Conservation (phyloP, 805 yeast species). For the Candida lessepsii region DNA sequence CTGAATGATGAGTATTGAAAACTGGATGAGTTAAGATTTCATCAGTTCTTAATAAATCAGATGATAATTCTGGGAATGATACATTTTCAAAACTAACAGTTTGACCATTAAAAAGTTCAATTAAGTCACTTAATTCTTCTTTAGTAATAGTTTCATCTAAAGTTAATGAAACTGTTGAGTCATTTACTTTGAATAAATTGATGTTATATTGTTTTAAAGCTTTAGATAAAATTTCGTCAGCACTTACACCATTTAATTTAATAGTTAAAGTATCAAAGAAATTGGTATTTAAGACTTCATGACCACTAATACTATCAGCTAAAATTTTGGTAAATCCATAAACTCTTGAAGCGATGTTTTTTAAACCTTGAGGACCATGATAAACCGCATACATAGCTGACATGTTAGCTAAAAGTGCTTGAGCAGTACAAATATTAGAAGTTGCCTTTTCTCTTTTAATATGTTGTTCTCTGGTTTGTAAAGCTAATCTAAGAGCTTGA, state of each 20-base stretch:
- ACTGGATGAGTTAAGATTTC: slow-evolving; percentile 67
- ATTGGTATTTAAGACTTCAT: slow-evolving; percentile 52
- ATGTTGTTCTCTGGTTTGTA: slow-evolving; percentile 98
- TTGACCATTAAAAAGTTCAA: slow-evolving; percentile 13
- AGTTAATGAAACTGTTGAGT: slow-evolving; percentile 63
- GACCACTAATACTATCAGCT: slow-evolving; percentile 54
- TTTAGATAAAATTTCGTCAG: slow-evolving; percentile 53
- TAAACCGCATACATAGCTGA: slow-evolving; percentile 95
- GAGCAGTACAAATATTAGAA: slow-evolving; percentile 97
- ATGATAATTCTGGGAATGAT: slow-evolving; percentile 51
- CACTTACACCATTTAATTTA: slow-evolving; percentile 45
- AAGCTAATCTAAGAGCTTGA: slow-evolving; percentile 85
- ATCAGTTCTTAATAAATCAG: slow-evolving; percentile 53
- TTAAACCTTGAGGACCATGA: slow-evolving; percentile 89
- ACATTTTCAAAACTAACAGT: slow-evolving; percentile 15
- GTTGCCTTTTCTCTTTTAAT: slow-evolving; percentile 97
- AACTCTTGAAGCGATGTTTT: slow-evolving; percentile 72
- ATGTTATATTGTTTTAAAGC: slow-evolving; percentile 67
- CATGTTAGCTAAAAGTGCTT: slow-evolving; percentile 92
- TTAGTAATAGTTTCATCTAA: slow-evolving; percentile 84
- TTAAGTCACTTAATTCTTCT: slow-evolving; percentile 56
- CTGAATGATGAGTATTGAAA: slow-evolving; percentile 86
- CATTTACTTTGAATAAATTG: slow-evolving; percentile 71
- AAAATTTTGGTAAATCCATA: slow-evolving; percentile 71
- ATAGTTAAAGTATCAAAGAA: slow-evolving; percentile 91